A percentile compares a stretch with the other conserved stretches of the same genome.
Evolutionary conservation across 257 asterid species (phyloP).

Genomic region (Linaria vulgaris): DNA sequence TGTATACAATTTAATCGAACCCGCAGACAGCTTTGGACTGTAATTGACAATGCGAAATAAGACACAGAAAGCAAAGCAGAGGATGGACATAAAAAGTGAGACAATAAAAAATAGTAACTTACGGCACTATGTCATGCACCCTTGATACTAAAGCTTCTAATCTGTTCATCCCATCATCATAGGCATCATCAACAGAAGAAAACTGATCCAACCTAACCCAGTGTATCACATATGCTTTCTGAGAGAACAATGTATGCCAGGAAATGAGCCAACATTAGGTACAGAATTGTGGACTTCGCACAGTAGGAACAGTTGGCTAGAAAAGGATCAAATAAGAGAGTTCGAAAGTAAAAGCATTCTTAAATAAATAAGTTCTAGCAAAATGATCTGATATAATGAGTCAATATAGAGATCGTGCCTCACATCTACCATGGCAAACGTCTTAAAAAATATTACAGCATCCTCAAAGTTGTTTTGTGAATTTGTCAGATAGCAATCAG

Average conservation of each 20-base stretch:
- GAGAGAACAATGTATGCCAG: constrained; percentile 28
- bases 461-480: constrained; percentile 10
- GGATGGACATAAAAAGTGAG: neutral
- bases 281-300: constrained; percentile 18
- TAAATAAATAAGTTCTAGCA: constrained; percentile 2
- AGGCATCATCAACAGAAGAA: constrained; percentile 78
- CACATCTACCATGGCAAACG: constrained; percentile 10
- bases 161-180: constrained; percentile 63
- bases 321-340: neutral
- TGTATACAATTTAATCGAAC: constrained; percentile 69
- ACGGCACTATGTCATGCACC: constrained; percentile 85
- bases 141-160: constrained; percentile 75
- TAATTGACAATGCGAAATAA: constrained; percentile 31
- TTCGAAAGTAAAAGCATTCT: constrained; percentile 3
- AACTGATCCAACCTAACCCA: constrained; percentile 91
- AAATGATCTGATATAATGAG: neutral
- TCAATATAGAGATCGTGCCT: neutral
- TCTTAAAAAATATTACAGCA: constrained; percentile 10
- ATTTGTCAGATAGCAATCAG: constrained; percentile 7
- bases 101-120: constrained; percentile 26
- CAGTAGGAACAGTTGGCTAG: constrained; percentile 7
- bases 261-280: constrained; percentile 13
- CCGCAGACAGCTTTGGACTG: constrained; percentile 86
- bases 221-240: constrained; percentile 92
- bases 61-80: constrained; percentile 12